Percentiles rank a stretch among this genome's conserved stretches.
These are phyloP conservation scores for Ophiostoma ips DNA, from an alignment of 2,329 filamentous ascomycete genomes.

Conservation along the genomic window DNA sequence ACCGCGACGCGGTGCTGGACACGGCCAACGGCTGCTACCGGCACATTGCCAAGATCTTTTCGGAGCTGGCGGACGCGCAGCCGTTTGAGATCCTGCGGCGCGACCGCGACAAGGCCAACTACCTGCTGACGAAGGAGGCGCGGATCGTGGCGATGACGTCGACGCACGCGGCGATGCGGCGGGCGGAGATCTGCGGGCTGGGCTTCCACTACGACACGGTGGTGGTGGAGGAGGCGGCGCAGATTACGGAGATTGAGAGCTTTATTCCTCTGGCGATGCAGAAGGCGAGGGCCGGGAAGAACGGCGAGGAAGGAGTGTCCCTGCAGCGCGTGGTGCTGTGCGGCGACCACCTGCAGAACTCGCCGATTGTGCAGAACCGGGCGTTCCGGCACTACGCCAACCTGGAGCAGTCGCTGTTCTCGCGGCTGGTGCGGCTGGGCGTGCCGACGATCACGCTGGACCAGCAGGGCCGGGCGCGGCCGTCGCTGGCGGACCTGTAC, in stretches of 20 bases:
- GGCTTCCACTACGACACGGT: slow-evolving; percentile 97
- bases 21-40: slow-evolving; percentile 73
- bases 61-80: slow-evolving; percentile 79
- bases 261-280: slow-evolving; percentile 94
- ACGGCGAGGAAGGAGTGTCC: slow-evolving; percentile 57
- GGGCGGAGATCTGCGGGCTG: slow-evolving; percentile 79
- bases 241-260: slow-evolving; percentile 94
- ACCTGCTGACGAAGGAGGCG: slow-evolving; percentile 89
- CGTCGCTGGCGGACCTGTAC: slow-evolving; percentile 79
- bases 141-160: slow-evolving; percentile 97
- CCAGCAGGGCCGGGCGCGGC: slow-evolving; percentile 81
- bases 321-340: slow-evolving; percentile 83
- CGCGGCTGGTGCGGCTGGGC: slow-evolving; percentile 75
- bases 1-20: slow-evolving; percentile 56
- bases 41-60: slow-evolving; percentile 82
- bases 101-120: slow-evolving; percentile 88
- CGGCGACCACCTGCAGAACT: slow-evolving; percentile 94
- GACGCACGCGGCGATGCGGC: slow-evolving; percentile 89
- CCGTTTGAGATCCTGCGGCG: slow-evolving; percentile 89
- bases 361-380: slow-evolving; percentile 84
- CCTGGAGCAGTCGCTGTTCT: slow-evolving; percentile 89
- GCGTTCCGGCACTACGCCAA: slow-evolving; percentile 93
- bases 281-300: slow-evolving; percentile 55
- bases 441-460: slow-evolving; percentile 86
- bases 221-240: slow-evolving; percentile 95